Conservation (phyloP, 805 yeast genomes). For the Starmerella scarabaei region DNA sequence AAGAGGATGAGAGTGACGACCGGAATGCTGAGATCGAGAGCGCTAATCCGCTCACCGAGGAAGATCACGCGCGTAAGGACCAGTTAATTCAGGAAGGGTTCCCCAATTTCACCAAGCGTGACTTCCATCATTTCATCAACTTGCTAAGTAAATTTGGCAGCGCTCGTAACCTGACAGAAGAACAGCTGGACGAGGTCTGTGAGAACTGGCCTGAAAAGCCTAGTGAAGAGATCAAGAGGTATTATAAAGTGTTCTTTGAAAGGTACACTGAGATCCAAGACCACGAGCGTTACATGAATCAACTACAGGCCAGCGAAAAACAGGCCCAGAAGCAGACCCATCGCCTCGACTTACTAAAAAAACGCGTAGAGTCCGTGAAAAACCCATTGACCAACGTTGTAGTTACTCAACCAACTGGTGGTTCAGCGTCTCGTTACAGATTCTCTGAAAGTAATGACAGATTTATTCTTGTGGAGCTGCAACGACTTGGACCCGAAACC, state of each 20-base stretch:
- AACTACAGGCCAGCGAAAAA: constrained; percentile 82
- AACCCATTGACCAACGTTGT: constrained; percentile 67
- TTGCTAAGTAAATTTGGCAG: constrained; percentile 69
- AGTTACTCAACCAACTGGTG: constrained; percentile 27
- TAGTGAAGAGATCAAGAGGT: constrained; percentile 61
- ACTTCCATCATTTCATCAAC: constrained; percentile 69
- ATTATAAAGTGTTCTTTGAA: constrained; percentile 69
- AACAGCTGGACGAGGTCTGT: constrained; percentile 51
- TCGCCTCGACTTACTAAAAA: constrained; percentile 66
- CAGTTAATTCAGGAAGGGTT: constrained; percentile 55
- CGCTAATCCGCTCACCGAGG: constrained; percentile 66
- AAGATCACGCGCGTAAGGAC: constrained; percentile 55
- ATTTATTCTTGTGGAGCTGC: constrained; percentile 62
- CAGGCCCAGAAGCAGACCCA: constrained; percentile 47
- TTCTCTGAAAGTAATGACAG: constrained; percentile 85
- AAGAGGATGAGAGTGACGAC: constrained; percentile 35
- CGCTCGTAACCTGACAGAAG: constrained; percentile 24
- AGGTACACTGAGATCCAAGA: constrained; percentile 72
- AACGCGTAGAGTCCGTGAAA: constrained; percentile 54
- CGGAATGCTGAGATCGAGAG: constrained; percentile 45
- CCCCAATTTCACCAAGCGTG: constrained; percentile 70
- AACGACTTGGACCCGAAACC: constrained; percentile 65
- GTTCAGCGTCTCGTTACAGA: constrained; percentile 30
- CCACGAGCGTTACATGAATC: constrained; percentile 66
- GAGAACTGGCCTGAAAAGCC: constrained; percentile 50